Conservation (phyloP, 2,329 filamentous ascomycete species). For the Magnaporthiopsis rhizophila region DNA sequence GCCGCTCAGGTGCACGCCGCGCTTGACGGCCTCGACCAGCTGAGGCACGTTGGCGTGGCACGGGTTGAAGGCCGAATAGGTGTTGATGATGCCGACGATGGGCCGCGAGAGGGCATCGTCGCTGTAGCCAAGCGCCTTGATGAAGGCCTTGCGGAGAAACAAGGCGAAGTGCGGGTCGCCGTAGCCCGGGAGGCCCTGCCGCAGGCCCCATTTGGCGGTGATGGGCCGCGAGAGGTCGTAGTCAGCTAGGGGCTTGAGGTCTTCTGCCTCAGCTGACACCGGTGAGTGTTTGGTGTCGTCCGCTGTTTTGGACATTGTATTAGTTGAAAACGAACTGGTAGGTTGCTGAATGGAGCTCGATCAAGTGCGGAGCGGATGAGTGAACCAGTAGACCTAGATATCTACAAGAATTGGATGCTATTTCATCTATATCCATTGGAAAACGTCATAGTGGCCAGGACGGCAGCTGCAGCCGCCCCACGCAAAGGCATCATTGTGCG, state of each 20-base stretch:
- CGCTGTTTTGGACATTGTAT: not conserved
- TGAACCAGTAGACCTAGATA: not conserved
- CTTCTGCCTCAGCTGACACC: not conserved
- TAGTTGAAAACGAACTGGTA: too few species aligned
- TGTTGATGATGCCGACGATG: constrained; percentile 69
- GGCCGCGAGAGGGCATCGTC: constrained; percentile 63
- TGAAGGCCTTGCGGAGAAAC: constrained; percentile 68
- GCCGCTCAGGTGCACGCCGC: constrained; percentile 58
- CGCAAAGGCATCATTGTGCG: not conserved
- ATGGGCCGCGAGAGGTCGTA: constrained; percentile 53
- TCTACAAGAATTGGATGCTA: too few species aligned
- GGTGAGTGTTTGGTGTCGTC: not conserved
- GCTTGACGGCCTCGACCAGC: constrained; percentile 61
- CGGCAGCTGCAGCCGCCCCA: not conserved
- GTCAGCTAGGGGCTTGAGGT: constrained; percentile 42
- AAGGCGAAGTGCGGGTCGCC: constrained; percentile 69
- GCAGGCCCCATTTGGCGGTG: constrained; percentile 35
- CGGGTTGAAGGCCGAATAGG: constrained; percentile 64
- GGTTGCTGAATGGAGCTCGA: not conserved
- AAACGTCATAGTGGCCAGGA: not conserved
- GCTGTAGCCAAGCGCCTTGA: constrained; percentile 67
- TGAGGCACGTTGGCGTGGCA: constrained; percentile 67
- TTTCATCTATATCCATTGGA: too few species aligned
- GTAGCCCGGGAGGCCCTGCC: constrained; percentile 59
- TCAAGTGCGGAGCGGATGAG: not conserved